phyloP scores from a whole-genome alignment of 495 filamentous ascomycete genomes.

The Hypomontagnella submonticulosa region DNA sequence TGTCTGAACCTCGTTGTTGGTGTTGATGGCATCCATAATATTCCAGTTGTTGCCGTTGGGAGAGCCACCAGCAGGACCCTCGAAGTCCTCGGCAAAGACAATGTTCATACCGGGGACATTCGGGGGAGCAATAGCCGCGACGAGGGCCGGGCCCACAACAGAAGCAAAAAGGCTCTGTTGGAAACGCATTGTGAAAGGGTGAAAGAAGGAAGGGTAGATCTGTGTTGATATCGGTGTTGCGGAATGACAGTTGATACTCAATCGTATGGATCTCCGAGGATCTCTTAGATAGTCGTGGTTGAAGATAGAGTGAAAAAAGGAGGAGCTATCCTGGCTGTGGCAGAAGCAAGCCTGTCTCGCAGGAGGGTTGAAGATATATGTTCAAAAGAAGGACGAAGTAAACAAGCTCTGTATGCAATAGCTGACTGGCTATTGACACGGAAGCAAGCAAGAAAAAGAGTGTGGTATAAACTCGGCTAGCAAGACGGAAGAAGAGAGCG shows the following conservation, averaged over 20 bases:
- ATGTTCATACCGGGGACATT: constrained; percentile 47
- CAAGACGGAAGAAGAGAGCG: constrained; percentile 44
- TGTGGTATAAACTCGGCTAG: constrained; percentile 48
- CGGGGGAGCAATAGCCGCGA: constrained; percentile 44
- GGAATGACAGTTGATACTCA: constrained; percentile 32
- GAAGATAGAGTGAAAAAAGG: constrained; percentile 1
- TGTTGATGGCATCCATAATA: constrained; percentile 53
- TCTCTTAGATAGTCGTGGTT: constrained; percentile 21
- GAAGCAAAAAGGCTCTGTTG: constrained; percentile 36
- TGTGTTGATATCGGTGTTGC: constrained; percentile 14
- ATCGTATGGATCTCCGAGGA: constrained; percentile 35
- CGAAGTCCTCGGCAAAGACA: constrained; percentile 47
- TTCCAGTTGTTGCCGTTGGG: constrained; percentile 51
- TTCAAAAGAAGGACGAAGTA: constrained; percentile 40
- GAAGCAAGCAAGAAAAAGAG: constrained; percentile 42
- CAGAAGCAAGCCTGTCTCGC: constrained; percentile 45
- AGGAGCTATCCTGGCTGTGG: constrained; percentile 38
- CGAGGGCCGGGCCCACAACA: constrained; percentile 39
- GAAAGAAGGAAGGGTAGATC: constrained; percentile 9
- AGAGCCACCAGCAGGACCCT: constrained; percentile 43
- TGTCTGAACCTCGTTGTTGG: constrained; percentile 58
- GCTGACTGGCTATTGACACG: constrained; percentile 30
- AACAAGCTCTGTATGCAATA: constrained; percentile 18
- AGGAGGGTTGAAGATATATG: constrained; percentile 40
- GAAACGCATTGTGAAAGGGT: constrained; percentile 47